Base-by-base conservation (phyloP, 1,139 yeast genomes). In the Zygoascus sp. region DNA sequence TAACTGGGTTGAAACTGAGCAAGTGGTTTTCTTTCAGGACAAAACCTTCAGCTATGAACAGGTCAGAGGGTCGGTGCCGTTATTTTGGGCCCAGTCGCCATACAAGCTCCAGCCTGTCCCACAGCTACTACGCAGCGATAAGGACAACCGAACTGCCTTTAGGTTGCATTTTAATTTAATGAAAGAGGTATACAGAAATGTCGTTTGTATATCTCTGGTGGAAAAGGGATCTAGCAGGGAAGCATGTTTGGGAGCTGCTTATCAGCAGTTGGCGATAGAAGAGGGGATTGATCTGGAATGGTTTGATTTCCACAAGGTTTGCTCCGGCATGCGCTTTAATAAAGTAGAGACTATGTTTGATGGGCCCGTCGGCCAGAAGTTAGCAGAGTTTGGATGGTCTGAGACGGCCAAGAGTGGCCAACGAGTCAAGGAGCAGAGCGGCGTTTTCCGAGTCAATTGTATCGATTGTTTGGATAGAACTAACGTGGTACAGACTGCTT, bases 1-100 rank as follows among this genome's bases (percentile, higher is more conserved):
- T 11, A 74, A 74, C 54, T 74, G 70, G 63, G 75, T 73, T 7
- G 67, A 68, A 44, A 74, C 78, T 1, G 70, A 71, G 32, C 75
- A 70, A 47, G 42, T 62, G 3, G 41, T 67, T 19, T 37, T 49
- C 10, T 38, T 45, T 4, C 46, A 44, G 2, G 47, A 46, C n/a
- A 19, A 36, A 2, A 36, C 40, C 16, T 32, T 48, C n/a, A 50
- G 55, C 1, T 60, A 46, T 43, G 42, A 48, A 2, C 60, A 56
- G 10, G 53, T 71, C 1, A 56, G 76, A 42, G 75, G 76, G 0
- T 72, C 76, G 0, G 65, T 71, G 17, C 86, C 87, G 0, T 58
- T 75, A 1, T 81, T 77, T 58, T 77, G 81, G 58, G 55, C 63
- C 4, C 78, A 76, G 54, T 73, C 78, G 49, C 72, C 77, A 1